These are phyloP conservation scores for Colletotrichum cuscutae DNA, from an alignment of 2,329 filamentous ascomycete genomes.

Conservation along the genomic window DNA sequence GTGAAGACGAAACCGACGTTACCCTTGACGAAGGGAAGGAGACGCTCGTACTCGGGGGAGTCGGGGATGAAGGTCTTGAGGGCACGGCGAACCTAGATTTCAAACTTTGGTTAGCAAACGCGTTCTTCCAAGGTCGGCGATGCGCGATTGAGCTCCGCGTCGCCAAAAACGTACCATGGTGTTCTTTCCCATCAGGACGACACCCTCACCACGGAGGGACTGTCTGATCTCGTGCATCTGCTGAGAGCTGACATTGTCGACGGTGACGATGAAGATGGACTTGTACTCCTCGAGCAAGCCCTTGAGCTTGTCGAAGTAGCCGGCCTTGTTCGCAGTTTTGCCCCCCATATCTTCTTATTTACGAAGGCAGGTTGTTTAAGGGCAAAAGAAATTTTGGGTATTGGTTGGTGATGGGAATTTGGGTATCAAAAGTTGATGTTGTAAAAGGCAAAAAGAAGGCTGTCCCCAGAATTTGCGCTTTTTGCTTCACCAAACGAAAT, in stretches of 20 bases:
- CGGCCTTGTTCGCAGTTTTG: constrained; percentile 93
- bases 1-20: constrained; percentile 99
- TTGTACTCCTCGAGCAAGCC: constrained; percentile 94
- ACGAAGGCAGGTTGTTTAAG: constrained; percentile 99
- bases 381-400: constrained; percentile 61
- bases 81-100: constrained; percentile 86
- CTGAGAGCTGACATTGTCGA: constrained; percentile 99
- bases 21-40: constrained; percentile 94
- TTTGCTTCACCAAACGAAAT: constrained; percentile 31
- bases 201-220: constrained; percentile 88
- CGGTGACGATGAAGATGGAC: constrained; percentile 96
- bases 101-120: neutral
- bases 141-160: neutral
- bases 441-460: neutral
- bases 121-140: neutral
- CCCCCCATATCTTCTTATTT: constrained; percentile 98
- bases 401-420: constrained; percentile 36
- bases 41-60: constrained; percentile 96
- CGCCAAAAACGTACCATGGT: constrained; percentile 80
- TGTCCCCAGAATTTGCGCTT: constrained; percentile 12
- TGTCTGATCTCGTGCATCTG: constrained; percentile 99
- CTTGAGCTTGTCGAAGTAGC: constrained; percentile 99
- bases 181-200: constrained; percentile 99
- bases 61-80: constrained; percentile 94
- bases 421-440: constrained; percentile 35